Conservation (phyloP, 2,329 filamentous ascomycete genomes). For the Pseudophaeomoniella oleicola region DNA sequence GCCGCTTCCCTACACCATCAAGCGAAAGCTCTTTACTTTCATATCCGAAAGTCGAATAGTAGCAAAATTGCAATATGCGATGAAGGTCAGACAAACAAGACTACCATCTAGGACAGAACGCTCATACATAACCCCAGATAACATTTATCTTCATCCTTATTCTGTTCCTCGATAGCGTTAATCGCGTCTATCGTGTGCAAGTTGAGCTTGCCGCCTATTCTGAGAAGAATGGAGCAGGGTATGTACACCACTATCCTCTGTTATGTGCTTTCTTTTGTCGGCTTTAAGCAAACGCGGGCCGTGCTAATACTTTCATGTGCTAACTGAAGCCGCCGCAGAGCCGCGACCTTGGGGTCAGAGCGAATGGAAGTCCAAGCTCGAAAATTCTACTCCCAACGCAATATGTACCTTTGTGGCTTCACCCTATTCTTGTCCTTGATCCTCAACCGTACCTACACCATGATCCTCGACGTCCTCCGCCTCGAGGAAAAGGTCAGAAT, state of each 20-base stretch:
- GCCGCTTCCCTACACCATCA: slow-evolving; percentile 74
- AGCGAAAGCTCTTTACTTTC: slow-evolving; percentile 85
- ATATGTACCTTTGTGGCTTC: slow-evolving; percentile 99
- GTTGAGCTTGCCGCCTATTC: slow-evolving; percentile 63
- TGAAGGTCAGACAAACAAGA: slow-evolving; percentile 51
- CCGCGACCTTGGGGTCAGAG: slow-evolving; percentile 71
- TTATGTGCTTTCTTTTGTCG: too few species aligned
- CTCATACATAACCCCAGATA: slow-evolving; percentile 38
- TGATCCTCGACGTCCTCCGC: slow-evolving; percentile 84
- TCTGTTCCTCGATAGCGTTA: slow-evolving; percentile 92
- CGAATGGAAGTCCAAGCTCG: slow-evolving; percentile 97
- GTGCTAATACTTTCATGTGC: slow-evolving; percentile 4
- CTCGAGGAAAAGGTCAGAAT: slow-evolving; percentile 85
- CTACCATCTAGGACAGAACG: too few species aligned
- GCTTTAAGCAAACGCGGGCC: too few species aligned
- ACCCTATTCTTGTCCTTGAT: slow-evolving; percentile 97
- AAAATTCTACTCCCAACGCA: slow-evolving; percentile 99
- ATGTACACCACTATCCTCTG: slow-evolving; percentile 23
- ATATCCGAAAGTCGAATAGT: slow-evolving; percentile 77
- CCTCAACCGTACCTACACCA: slow-evolving; percentile 92
- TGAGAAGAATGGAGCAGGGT: slow-evolving; percentile 42
- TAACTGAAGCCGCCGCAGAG: slow-evolving; percentile 32
- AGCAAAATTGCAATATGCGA: slow-evolving; percentile 88
- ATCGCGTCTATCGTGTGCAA: slow-evolving; percentile 92
- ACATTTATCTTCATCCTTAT: slow-evolving; percentile 99